phyloP scores from a whole-genome alignment of 1,139 yeast species.

The Magnusiomyces magnusii region DNA sequence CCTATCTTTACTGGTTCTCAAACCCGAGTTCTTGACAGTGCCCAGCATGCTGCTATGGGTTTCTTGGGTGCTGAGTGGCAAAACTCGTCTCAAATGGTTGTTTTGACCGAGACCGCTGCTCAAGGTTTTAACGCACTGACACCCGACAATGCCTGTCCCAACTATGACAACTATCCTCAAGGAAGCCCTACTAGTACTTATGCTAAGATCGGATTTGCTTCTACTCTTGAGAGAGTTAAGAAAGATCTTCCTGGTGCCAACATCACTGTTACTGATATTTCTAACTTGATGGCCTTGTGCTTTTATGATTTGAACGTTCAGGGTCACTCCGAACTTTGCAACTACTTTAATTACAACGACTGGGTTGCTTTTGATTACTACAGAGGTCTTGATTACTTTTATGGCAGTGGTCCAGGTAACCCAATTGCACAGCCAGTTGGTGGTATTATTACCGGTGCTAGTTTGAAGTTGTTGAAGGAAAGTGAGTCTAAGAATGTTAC shows the following conservation, averaged over 20 bases:
- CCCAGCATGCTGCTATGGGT: constrained; percentile 38
- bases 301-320: constrained; percentile 50
- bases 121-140: constrained; percentile 40
- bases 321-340: constrained; percentile 49
- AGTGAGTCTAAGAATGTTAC: constrained; percentile 29
- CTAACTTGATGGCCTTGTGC: constrained; percentile 43
- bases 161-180: constrained; percentile 6
- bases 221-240: constrained; percentile 33
- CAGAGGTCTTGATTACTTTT: constrained; percentile 44
- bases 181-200: constrained; percentile 8
- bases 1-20: constrained; percentile 37
- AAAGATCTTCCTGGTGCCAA: constrained; percentile 39
- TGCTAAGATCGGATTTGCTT: constrained; percentile 31
- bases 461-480: constrained; percentile 35
- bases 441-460: constrained; percentile 45
- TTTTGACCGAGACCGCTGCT: constrained; percentile 33
- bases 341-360: constrained; percentile 49
- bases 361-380: constrained; percentile 42
- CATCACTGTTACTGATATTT: constrained; percentile 39
- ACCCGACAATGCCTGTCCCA: constrained; percentile 23
- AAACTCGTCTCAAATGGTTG: constrained; percentile 33
- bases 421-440: constrained; percentile 42
- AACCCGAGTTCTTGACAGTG: constrained; percentile 37
- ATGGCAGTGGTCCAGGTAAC: constrained; percentile 48
- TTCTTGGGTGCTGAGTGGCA: constrained; percentile 30